Evolutionary conservation across 1,284 basidiomycete genomes (phyloP), one percentile per base, ranked within the genome.

Genomic region (Microbotryomycetes sp.): DNA sequence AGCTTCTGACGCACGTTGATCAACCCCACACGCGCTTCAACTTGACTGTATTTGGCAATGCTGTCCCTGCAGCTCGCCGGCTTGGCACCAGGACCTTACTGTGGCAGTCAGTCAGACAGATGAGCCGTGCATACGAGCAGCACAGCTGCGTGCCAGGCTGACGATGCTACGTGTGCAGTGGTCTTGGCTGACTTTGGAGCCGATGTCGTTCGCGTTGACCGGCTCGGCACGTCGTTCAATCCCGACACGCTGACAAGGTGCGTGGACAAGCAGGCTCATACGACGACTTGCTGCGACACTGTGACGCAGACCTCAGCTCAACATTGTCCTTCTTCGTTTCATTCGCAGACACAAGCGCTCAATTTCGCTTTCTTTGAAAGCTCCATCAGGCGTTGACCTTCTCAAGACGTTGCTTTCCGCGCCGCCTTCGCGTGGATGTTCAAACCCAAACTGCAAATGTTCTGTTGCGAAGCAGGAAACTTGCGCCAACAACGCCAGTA

Each of bases 141-240:
- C n/a, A n/a, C n/a, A n/a, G n/a, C n/a, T n/a, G n/a, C n/a, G 1
- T n/a, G 16, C 3, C 2, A 3, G 4, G 6, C 31, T 57, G n/a
- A 57, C 32, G 28, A 25, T 16, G 16, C 26, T 1, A 19, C 2
- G 14, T 7, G 5, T 19, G 7, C 60, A 64, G 80, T 90, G 58
- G 75, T 91, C 49, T 80, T 92, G 36, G 84, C 88, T 7, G 88
- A 91, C 76, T 85, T 87, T 71, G 88, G 89, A 2, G 89, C 89
- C 16, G 81, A 82, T 56, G 88, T 91, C 36, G 81, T 83, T 48
- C 85, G 89, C 22, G 80, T 92, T 59, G 89, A 92, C 78, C 81
- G 80, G 60, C 82, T 82, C 1, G 76, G 60, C 1, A 60, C 64
- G 3, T 51, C 67, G 1, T 63, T 74, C 56, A 74, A 72, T 28